A percentile compares a stretch with the other conserved stretches of the same genome.
Conservation (phyloP, 2,329 filamentous ascomycete species). For the Bisporella sp. region DNA sequence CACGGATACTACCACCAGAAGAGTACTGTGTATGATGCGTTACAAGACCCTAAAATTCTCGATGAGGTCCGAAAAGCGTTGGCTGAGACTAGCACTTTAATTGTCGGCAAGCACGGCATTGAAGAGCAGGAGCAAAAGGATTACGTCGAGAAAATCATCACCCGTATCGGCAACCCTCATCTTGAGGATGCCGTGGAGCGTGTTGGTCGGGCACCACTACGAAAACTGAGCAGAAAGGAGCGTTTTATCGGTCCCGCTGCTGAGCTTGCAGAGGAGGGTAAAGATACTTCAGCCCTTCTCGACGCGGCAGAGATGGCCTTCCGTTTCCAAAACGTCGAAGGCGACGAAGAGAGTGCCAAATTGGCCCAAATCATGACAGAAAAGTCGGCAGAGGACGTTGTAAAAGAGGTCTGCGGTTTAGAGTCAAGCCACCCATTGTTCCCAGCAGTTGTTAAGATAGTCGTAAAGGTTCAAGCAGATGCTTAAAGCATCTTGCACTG, state of each 20-base stretch:
- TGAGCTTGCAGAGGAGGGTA: constrained; percentile 75
- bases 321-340: constrained; percentile 90
- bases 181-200: constrained; percentile 91
- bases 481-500: constrained; percentile 13
- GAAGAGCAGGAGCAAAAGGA: constrained; percentile 65
- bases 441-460: constrained; percentile 65
- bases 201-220: constrained; percentile 87
- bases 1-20: constrained; percentile 84
- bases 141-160: constrained; percentile 89
- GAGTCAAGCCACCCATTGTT: constrained; percentile 72
- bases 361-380: constrained; percentile 80
- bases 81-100: constrained; percentile 78
- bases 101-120: constrained; percentile 83
- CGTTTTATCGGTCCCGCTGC: constrained; percentile 90
- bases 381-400: constrained; percentile 65
- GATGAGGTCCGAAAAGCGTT: constrained; percentile 73
- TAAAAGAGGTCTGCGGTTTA: constrained; percentile 75
- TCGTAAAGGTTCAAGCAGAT: constrained; percentile 70
- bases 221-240: constrained; percentile 92
- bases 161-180: constrained; percentile 87
- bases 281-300: constrained; percentile 67
- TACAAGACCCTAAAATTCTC: constrained; percentile 74
- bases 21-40: constrained; percentile 81
- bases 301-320: constrained; percentile 86
- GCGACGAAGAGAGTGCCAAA: constrained; percentile 82